A percentile compares a stretch with the other conserved stretches of the same genome.
Evolutionary conservation across 345 rosid genomes (phyloP).

Genomic region (Trapa incisa): DNA sequence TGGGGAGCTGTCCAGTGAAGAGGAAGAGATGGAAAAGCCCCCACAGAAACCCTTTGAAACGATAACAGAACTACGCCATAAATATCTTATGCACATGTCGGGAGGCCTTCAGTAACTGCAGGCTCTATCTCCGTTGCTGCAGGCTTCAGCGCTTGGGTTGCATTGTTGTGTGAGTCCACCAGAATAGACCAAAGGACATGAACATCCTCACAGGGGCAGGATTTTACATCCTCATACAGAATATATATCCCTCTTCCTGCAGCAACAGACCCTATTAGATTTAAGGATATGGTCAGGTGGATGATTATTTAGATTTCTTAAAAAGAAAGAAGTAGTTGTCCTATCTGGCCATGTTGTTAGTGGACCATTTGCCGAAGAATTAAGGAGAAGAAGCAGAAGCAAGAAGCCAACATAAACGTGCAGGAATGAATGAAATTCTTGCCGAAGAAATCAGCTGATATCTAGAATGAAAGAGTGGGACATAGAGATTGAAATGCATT

Average conservation of each 20-base stretch:
- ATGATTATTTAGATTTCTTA: background rate
- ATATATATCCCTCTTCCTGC: slow-evolving; percentile 29
- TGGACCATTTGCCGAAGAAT: background rate
- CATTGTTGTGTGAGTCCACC: slow-evolving; percentile 25
- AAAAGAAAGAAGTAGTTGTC: background rate
- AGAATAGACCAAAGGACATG: slow-evolving; percentile 37
- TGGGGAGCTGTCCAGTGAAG: too few relatives aligned
- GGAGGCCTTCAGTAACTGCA: background rate
- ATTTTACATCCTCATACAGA: slow-evolving; percentile 36
- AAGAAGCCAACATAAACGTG: background rate
- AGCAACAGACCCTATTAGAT: background rate
- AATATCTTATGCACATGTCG: too few relatives aligned
- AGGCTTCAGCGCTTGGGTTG: slow-evolving; percentile 10
- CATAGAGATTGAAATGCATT: slow-evolving; percentile 5
- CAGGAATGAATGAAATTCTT: background rate
- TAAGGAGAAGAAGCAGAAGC: background rate
- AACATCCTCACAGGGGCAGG: slow-evolving; percentile 36
- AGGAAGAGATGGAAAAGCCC: background rate
- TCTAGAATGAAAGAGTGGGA: background rate
- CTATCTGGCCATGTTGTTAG: background rate
- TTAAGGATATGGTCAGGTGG: background rate
- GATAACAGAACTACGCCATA: too few relatives aligned
- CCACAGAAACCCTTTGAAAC: too few relatives aligned
- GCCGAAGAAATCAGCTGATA: background rate
- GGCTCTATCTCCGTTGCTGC: slow-evolving; percentile 2